Conservation (phyloP, 371 early-diverging fungal genomes). For the Ecytonucleospora hepatopenaei region DNA sequence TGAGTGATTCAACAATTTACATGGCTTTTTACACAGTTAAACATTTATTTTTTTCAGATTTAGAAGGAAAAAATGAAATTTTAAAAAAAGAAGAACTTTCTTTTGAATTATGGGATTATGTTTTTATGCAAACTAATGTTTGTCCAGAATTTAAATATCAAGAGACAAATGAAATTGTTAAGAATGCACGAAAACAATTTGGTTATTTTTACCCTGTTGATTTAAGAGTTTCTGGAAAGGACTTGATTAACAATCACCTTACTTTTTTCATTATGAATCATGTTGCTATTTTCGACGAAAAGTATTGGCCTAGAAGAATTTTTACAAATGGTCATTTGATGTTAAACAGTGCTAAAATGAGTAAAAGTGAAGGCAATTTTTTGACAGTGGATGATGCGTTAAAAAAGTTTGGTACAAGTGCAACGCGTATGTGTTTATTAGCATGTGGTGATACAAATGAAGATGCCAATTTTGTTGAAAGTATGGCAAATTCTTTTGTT, state of each 20-base stretch:
- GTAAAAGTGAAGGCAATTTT: conserved; percentile 97
- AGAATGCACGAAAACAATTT: conserved; percentile 59
- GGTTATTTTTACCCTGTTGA: conserved; percentile 95
- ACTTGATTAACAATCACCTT: conserved; percentile 92
- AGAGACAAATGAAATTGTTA: conserved; percentile 44
- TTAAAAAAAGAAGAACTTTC: conserved; percentile 72
- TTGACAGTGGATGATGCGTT: conserved; percentile 74
- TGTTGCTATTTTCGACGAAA: conserved; percentile 80
- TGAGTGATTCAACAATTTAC: conserved; percentile 97
- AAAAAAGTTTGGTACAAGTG: conserved; percentile 82
- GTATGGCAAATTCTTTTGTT: conserved; percentile 86
- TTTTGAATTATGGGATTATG: conserved; percentile 84
- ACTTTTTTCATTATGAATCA: conserved; percentile 96
- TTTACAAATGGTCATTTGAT: conserved; percentile 92
- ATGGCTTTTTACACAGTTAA: conserved; percentile 99
- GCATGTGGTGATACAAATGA: conserved; percentile 85
- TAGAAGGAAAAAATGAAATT: conserved; percentile 66
- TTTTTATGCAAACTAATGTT: conserved; percentile 63
- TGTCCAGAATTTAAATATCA: too few species aligned
- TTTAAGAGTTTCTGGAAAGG: conserved; percentile 90
- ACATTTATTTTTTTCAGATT: conserved; percentile 70
- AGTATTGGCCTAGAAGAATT: conserved; percentile 77
- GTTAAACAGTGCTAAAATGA: conserved; percentile 94
- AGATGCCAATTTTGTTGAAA: conserved; percentile 94
- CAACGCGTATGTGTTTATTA: conserved; percentile 83